Conservation (phyloP, 441 rosid genomes). For the Erodium chrysanthum region DNA sequence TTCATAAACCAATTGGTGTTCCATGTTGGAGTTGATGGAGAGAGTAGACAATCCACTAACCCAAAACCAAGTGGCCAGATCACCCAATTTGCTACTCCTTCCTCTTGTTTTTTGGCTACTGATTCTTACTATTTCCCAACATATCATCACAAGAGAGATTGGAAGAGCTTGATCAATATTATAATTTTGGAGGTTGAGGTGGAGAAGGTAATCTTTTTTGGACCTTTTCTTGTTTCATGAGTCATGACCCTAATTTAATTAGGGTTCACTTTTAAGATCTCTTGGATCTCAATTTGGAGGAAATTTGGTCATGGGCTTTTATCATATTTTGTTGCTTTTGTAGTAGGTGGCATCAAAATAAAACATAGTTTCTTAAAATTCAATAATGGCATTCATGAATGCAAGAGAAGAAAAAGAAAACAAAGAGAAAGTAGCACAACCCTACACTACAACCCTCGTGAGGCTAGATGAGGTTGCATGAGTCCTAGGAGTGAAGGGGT, state of each 20-base stretch:
- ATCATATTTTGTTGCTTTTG: background rate
- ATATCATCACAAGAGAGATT: background rate
- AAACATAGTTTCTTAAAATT: background rate
- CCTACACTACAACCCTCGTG: background rate
- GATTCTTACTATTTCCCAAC: slow-evolving; percentile 1
- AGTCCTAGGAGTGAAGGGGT: no score
- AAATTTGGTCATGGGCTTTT: background rate
- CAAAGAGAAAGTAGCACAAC: background rate
- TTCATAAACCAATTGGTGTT: background rate
- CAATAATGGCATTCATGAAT: background rate
- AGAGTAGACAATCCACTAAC: slow-evolving; percentile 1
- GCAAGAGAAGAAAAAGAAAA: background rate
- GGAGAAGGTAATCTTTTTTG: no score
- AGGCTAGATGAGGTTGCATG: background rate
- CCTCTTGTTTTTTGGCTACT: background rate
- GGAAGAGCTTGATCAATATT: background rate
- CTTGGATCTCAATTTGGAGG: background rate
- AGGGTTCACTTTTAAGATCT: background rate
- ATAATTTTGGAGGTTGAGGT: no score
- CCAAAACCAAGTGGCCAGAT: background rate
- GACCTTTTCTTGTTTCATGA: background rate
- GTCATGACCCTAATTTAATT: background rate
- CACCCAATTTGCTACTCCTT: background rate
- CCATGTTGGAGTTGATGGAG: slow-evolving; percentile 1
- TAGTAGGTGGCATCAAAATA: background rate